Base-by-base conservation (phyloP, 1,284 basidiomycete genomes). In the Erythrobasidium hasegawianum region DNA sequence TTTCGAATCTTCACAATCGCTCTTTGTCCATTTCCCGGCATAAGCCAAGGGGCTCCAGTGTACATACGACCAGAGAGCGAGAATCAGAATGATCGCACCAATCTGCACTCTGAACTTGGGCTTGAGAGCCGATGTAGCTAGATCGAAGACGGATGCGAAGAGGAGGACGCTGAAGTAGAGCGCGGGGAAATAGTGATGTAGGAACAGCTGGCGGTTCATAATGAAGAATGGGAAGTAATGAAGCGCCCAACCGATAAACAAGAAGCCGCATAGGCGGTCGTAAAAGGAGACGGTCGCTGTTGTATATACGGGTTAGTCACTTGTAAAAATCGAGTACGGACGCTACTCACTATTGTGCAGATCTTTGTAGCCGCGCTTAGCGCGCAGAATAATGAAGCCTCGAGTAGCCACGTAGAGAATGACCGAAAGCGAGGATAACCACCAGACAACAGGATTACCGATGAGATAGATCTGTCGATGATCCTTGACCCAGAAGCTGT, bases 401-500 rank as follows among this genome's bases (percentile, higher is more conserved):
- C 92, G 86, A 1, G 88, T 80, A 13, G 79, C 79, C 1, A 85
- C 77, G 74, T 96, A 97, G 0, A 81, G 75, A 1, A 83, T 72
- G 5, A 97, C 84, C 0, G 89, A 83, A 1, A 86, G 74, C 0
- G 88, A 86, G 72, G 89, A 88, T 22, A 86, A 78, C 83, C 87
- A 96, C 94, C 95, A 97, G 20, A 96, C 82, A 68, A 94, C 81
- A 0, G 93, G 91, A 77, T 97, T 98, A 7, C 95, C 95, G 33
- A 97, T 83, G 49, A 98, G 83, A 78, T 98, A 98, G 68, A 98
- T 88, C 75, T 97, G 95, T 40, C 85, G 83, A 76, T 97, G 88
- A 69, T 97, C 89, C 77, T 94, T 93, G 49, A 95, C 91, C 96
- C 96, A 98, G 80, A 97, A 98, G 80, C 94, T 93, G 29, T 87